These are phyloP conservation scores for Sporisorium sorghi DNA, from an alignment of 1,284 basidiomycete species.

Conservation along the genomic window DNA sequence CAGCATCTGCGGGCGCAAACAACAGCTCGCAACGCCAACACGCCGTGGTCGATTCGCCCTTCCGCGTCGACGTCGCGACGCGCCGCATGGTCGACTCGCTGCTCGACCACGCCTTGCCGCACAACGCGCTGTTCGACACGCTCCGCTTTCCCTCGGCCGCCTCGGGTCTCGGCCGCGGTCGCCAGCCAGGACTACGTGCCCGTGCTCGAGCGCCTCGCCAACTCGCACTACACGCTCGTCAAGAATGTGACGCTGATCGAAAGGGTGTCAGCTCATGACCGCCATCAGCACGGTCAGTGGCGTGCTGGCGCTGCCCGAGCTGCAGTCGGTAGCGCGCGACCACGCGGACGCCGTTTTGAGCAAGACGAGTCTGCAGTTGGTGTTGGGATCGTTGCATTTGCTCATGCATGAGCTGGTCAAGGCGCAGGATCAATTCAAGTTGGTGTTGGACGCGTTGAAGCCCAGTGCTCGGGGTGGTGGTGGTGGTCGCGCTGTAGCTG, in stretches of 20 bases:
- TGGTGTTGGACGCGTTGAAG: constrained; percentile 39
- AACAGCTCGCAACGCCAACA: too few relatives aligned
- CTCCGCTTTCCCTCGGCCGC: constrained; percentile 29
- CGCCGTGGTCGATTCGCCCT: constrained; percentile 50
- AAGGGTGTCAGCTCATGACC: constrained; percentile 27
- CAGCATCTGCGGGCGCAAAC: too few relatives aligned
- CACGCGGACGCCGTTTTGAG: constrained; percentile 6
- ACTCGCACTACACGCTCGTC: constrained; percentile 21
- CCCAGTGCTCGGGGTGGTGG: constrained; percentile 9
- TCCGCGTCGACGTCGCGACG: constrained; percentile 44
- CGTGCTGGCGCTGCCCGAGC: constrained; percentile 36
- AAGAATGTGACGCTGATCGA: constrained; percentile 24
- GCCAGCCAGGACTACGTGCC: constrained; percentile 27
- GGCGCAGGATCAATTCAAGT: constrained; percentile 36
- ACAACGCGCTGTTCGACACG: constrained; percentile 30
- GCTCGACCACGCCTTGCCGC: constrained; percentile 40
- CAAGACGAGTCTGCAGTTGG: constrained; percentile 29
- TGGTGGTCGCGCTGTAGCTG: background rate
- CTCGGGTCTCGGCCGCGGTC: constrained; percentile 10
- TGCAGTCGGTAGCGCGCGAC: constrained; percentile 17
- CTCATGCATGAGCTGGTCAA: constrained; percentile 25
- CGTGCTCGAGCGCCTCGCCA: constrained; percentile 26
- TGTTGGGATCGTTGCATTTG: constrained; percentile 28
- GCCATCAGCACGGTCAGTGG: constrained; percentile 30
- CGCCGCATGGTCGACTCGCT: constrained; percentile 45